Conservation (phyloP, 805 yeast genomes). For the Debaryomyces castellii region DNA sequence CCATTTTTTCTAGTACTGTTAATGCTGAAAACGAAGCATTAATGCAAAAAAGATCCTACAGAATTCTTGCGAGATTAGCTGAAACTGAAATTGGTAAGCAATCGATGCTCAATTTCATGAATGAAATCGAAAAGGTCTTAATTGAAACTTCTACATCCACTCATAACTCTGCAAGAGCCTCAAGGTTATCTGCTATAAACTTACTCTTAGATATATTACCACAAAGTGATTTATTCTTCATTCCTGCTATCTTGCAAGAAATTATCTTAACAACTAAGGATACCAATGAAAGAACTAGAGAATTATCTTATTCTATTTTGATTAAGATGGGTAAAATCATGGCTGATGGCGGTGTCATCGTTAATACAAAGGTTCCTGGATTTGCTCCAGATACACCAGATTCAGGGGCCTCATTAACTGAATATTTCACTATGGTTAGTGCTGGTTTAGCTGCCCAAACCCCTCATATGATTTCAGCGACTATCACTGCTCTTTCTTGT, state of each 20-base stretch:
- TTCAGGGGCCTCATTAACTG: constrained; percentile 67
- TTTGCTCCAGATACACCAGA: constrained; percentile 63
- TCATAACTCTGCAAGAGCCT: constrained; percentile 73
- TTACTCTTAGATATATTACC: constrained; percentile 66
- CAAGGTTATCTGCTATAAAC: constrained; percentile 70
- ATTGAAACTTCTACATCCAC: constrained; percentile 57
- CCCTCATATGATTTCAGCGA: constrained; percentile 95
- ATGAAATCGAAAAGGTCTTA: constrained; percentile 60
- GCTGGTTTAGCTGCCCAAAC: constrained; percentile 95
- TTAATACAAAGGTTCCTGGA: constrained; percentile 64
- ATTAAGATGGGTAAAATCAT: constrained; percentile 80
- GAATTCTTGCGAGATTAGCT: constrained; percentile 67
- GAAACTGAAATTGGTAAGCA: constrained; percentile 66
- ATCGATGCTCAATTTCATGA: constrained; percentile 52
- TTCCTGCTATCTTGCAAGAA: constrained; percentile 83
- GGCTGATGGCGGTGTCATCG: constrained; percentile 66
- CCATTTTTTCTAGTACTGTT: constrained; percentile 75
- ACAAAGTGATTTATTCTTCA: constrained; percentile 61
- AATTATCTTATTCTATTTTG: constrained; percentile 70
- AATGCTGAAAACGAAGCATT: constrained; percentile 53
- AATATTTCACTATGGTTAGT: constrained; percentile 87
- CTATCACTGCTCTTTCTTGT: constrained; percentile 83
- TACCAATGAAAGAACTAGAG: constrained; percentile 88
- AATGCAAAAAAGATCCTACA: constrained; percentile 86
- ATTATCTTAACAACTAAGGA: constrained; percentile 89